Evolutionary conservation across 2,329 filamentous ascomycete species (phyloP), one percentile per base, ranked within the genome.

Genomic region (Ophiostoma triangulosporum): DNA sequence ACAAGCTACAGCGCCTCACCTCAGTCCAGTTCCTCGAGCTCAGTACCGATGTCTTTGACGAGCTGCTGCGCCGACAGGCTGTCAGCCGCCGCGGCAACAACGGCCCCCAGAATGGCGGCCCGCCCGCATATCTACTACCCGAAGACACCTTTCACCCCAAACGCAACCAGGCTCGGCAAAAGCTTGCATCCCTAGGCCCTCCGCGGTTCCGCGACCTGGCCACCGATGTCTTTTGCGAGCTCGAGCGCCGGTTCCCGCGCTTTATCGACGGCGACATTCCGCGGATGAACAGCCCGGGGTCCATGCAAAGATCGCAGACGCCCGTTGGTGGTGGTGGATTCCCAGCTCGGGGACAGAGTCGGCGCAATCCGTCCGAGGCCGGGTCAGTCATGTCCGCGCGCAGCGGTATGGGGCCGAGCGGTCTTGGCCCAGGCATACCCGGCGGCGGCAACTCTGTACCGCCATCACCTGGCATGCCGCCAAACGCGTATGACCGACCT

Each of bases 11-110:
- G 56, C 82, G 91, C 56, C 77, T 98, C 51, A 95, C 90, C 1
- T 75, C 85, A 1, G 88, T 95, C 27, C 93, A 98, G 68, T 97
- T 98, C 68, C 88, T 95, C 68, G 93, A 98, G 70, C 77, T 98
- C 58, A 96, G 90, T 69, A 97, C 91, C 55, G 93, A 98, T 70
- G 91, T 98, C 38, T 97, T 86, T 69, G 93, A 98, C 68, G 93
- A 98, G 70, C 75, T 97, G 59, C 76, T 94, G 60, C 84, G 93
- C 56, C 81, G 93, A 59, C 90, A 97, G 68, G 79, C 86, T 59
- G 75, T 75, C 51, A 76, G 76, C 52, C 70, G 79, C 57, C 71
- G 71, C 53, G 71, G 76, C 22, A 77, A 74, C 60, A 72, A 73
- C 24, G 69, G 70, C 20, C 73, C 73, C 48, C 73, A 70, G 57